A percentile compares a stretch with the other conserved stretches of the same genome.
phyloP scores from a whole-genome alignment of 768 basidiomycete genomes.

The Lactarius psammicola region DNA sequence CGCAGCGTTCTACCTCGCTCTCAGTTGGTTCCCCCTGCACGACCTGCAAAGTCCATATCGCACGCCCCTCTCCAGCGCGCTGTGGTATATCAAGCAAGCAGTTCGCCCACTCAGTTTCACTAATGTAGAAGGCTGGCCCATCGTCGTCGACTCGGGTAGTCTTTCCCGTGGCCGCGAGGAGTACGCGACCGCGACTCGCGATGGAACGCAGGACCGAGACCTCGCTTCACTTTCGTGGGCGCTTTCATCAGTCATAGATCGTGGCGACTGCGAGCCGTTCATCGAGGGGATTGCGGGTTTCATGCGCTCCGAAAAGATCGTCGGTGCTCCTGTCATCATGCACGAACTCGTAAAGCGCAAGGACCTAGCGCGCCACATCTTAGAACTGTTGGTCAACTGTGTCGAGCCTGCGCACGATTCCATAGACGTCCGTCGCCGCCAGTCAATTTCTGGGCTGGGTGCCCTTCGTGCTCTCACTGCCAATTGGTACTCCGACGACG shows the following conservation, averaged over 20 bases:
- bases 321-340: slow-evolving; percentile 2
- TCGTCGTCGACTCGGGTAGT: not conserved
- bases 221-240: slow-evolving; percentile 7
- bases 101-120: slow-evolving; percentile 1
- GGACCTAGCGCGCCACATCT: slow-evolving; percentile 1
- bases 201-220: slow-evolving; percentile 5
- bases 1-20: slow-evolving; percentile 1
- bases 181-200: not conserved
- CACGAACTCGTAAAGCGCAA: slow-evolving; percentile 13
- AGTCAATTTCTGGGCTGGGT: not conserved
- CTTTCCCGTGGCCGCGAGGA: slow-evolving; percentile 5
- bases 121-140: not conserved
- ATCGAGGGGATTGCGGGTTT: slow-evolving; percentile 14
- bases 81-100: slow-evolving; percentile 11
- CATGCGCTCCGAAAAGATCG: not conserved
- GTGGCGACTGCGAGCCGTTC: slow-evolving; percentile 15
- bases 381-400: slow-evolving; percentile 6
- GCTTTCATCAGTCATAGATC: slow-evolving; percentile 2
- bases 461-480: slow-evolving; percentile 10
- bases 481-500: slow-evolving; percentile 1
- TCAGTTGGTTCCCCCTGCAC: slow-evolving; percentile 10
- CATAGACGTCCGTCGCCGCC: not conserved
- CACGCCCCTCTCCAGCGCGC: slow-evolving; percentile 17
- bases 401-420: slow-evolving; percentile 5
- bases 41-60: slow-evolving; percentile 11